Evolutionary conservation across 1,284 basidiomycete genomes (phyloP).

Genomic region (Cerrena zonata): DNA sequence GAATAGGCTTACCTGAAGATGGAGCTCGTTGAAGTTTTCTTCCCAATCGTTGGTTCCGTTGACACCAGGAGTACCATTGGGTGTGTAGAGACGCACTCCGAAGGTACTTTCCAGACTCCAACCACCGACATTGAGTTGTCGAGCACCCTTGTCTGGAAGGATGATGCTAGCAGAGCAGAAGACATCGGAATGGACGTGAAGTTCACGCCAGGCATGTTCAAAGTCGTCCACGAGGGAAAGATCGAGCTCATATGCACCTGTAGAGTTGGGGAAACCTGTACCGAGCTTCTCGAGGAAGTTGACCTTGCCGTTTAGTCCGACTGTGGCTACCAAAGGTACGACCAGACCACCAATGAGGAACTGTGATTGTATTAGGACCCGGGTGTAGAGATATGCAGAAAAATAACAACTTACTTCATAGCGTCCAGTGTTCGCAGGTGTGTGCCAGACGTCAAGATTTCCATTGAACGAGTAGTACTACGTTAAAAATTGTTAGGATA

Average conservation of each 20-base stretch:
- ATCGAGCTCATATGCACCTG: constrained; percentile 74
- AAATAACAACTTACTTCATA: constrained; percentile 48
- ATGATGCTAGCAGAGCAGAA: constrained; percentile 72
- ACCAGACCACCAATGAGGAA: constrained; percentile 60
- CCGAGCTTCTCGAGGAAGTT: constrained; percentile 66
- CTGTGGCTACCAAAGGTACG: constrained; percentile 64
- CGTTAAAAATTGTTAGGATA: neutral
- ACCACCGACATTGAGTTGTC: constrained; percentile 68
- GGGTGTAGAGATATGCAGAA: neutral
- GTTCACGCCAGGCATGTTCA: constrained; percentile 56
- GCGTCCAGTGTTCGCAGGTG: constrained; percentile 53
- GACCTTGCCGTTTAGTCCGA: constrained; percentile 74
- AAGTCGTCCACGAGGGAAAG: constrained; percentile 51
- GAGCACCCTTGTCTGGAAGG: constrained; percentile 64
- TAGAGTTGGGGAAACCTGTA: constrained; percentile 56
- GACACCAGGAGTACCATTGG: constrained; percentile 50
- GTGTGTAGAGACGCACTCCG: constrained; percentile 62
- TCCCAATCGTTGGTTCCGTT: constrained; percentile 67
- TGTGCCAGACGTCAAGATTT: constrained; percentile 54
- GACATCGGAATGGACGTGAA: constrained; percentile 70
- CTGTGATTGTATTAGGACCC: constrained; percentile 27
- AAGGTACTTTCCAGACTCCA: constrained; percentile 59
- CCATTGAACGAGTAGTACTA: constrained; percentile 59
- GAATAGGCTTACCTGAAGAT: constrained; percentile 40
- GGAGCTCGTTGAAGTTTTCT: constrained; percentile 46